Base-by-base conservation (phyloP, 345 rosid species). In the Punica granatum region DNA sequence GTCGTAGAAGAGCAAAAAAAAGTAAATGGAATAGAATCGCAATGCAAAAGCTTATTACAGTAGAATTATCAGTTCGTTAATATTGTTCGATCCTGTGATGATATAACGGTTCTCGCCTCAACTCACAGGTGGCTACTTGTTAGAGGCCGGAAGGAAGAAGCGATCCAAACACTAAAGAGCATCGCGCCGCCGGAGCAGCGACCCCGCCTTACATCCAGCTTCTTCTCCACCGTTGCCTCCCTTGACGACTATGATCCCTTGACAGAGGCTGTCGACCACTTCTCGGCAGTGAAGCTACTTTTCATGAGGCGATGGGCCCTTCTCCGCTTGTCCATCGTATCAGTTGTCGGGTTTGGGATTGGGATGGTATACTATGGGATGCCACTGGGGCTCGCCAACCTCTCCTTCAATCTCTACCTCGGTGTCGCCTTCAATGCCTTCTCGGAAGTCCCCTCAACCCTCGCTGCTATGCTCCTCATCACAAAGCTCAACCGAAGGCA, bases 361-460 rank as follows among this genome's bases (percentile, higher is more conserved):
- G 96, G 97, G 49, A 60, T 87, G 74, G 86, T 87, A 2, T 87
- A 87, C 26, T 88, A 85, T 36, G 92, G 96, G 21, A 86, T 91
- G 90, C 95, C 91, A 32, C 74, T 91, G 39, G 83, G 85, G 16
- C 81, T 80, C 4, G 82, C 79, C 15, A 83, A 80, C 63, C 73
- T 87, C 41, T 69, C 77, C 13, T 80, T 85, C 75, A 79, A 83
- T 65, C 82, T 85, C n/a, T 91, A 87, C 69, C 42, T 84, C 41
- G 81, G 95, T 60, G 86, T 84, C 21, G 75, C 83, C 18, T 71
- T 83, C 14, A 88, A 91, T 44, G 95, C 87, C 63, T 74, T 88
- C 43, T 81, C 87, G 16, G 92, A 88, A 71, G 72, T 91, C 13
- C 97, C 91, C 0, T 68, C 90, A 9, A 77, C 88, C 7, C 64